Base-by-base conservation (phyloP, 2,329 filamentous ascomycete species). In the Aspergillus unguis region DNA sequence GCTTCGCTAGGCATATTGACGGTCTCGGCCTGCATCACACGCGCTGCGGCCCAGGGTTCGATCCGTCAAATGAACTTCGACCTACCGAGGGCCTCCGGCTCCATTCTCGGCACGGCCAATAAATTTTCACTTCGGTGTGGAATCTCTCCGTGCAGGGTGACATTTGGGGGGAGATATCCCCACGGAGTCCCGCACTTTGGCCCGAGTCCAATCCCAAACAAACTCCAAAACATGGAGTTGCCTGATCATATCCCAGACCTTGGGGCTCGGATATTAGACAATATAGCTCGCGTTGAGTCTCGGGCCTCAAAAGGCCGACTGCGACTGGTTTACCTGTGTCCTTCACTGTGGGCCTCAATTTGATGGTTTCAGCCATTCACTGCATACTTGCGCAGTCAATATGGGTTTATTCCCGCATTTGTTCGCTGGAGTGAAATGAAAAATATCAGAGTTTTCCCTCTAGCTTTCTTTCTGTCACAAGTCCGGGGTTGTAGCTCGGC, bases 81-180 rank as follows among this genome's bases (percentile, higher is more conserved):
- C 27, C 35, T 10, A 4, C 45, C 27, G 32, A 28, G 29, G 8
- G 36, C 5, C 11, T 37, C 17, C 45, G 28, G 43, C 8, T 31
- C 31, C 29, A 47, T 42, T 8, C 23, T 17, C 26, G 27, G 5
- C 8, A 32, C 33, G n/a, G 5, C 45, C 36, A 52, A 46, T 52
- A 11, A 36, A 25, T 31, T 41, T 28, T 23, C 11, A 32, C 11
- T 27, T 5, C 41, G 11, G 7, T 26, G 26, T 48, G 44, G 31
- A 32, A 17, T 17, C 31, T 45, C 45, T 46, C 52, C 52, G 41
- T 44, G 33, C 44, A 53, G 28, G 44, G 58, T 61, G 31, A 48
- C 53, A 59, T 57, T 52, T 49, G 53, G 47, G 31, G 37, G 29
- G 26, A 47, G 17, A 17, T 17, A 26, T 48, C 46, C 46, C 46